Evolutionary conservation across 75 land plant genomes (phyloP).

Genomic region (Sequoiadendron giganteum): DNA sequence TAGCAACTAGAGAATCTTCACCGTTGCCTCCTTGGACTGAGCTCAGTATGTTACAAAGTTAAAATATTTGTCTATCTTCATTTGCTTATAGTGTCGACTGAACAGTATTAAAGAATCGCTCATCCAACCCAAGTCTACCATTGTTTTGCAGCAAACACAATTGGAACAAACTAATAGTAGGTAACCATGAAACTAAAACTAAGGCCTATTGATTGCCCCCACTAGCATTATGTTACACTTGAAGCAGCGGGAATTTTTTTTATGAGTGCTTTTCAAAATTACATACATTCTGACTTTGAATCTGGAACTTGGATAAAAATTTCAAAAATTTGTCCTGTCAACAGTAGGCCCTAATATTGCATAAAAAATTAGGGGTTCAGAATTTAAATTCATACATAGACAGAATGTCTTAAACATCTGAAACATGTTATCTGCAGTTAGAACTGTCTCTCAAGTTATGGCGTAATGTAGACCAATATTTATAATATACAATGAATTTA

Average conservation of each 20-base stretch:
- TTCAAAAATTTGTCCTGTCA: too few relatives aligned
- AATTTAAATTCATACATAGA: too few relatives aligned
- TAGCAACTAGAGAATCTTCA: not conserved
- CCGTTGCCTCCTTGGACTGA: not conserved
- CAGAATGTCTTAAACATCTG: not conserved
- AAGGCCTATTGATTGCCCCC: not conserved
- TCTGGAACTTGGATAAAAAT: too few relatives aligned
- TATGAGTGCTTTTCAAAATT: too few relatives aligned
- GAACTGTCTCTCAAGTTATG: not conserved
- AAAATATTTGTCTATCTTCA: not conserved
- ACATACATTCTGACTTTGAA: too few relatives aligned
- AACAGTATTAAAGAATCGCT: not conserved
- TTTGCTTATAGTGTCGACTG: not conserved
- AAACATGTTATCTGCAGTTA: not conserved
- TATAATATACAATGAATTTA: not conserved
- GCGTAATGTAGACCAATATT: not conserved
- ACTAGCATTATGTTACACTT: not conserved
- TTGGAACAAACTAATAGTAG: not conserved
- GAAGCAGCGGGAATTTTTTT: not conserved
- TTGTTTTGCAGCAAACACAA: not conserved
- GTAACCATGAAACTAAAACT: not conserved
- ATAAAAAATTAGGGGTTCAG: not conserved
- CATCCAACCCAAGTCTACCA: not conserved
- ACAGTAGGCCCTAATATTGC: too few relatives aligned
- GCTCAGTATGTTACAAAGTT: not conserved